phyloP scores from a whole-genome alignment of 2,329 filamentous ascomycete species.

The Fusarium sp. region DNA sequence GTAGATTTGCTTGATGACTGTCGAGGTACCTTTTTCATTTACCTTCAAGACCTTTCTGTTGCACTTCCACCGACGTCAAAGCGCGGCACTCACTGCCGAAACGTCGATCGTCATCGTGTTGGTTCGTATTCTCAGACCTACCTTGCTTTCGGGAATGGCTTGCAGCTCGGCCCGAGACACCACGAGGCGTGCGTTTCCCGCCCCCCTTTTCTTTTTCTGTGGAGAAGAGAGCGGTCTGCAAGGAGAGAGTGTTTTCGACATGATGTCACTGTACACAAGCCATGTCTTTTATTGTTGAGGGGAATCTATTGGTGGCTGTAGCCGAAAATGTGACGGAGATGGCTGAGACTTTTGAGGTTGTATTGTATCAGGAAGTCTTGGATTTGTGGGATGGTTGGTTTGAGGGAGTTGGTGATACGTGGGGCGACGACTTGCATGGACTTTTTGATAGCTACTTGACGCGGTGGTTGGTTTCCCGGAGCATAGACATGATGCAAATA shows the following conservation, averaged over 20 bases:
- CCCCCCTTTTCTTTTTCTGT: not conserved
- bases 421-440: not conserved
- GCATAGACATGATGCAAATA: not conserved
- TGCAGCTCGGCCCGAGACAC: not conserved
- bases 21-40: not conserved
- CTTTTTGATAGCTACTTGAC: not conserved
- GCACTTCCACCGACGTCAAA: not conserved
- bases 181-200: not conserved
- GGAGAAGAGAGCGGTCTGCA: not conserved
- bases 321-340: not conserved
- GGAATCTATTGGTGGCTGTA: not conserved
- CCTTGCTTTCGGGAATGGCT: not conserved
- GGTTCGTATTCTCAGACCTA: not conserved
- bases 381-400: not conserved
- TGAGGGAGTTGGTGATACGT: not conserved
- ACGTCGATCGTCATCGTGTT: not conserved
- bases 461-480: not conserved
- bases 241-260: not conserved
- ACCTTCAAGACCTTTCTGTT: not conserved
- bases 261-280: not conserved
- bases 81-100: not conserved
- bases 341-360: not conserved
- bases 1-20: not conserved
- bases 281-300: not conserved
- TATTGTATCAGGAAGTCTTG: not conserved